These are phyloP conservation scores for Dicorynia guianensis DNA, from an alignment of 306 rosid species.

Conservation along the genomic window DNA sequence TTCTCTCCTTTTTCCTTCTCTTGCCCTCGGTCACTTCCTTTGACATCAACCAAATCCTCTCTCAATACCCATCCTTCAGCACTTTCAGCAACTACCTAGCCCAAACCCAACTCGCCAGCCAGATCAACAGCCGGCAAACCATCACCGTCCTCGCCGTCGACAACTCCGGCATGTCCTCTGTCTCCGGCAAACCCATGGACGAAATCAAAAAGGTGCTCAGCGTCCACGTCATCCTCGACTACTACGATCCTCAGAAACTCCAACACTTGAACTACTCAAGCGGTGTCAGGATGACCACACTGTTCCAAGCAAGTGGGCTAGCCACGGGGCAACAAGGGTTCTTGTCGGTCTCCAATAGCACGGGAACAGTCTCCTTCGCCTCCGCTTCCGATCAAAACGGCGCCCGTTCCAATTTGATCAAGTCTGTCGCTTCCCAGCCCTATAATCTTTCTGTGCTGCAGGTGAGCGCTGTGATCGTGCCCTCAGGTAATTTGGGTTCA, in stretches of 20 bases:
- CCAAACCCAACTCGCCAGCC: constrained; percentile 40
- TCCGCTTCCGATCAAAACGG: constrained; percentile 25
- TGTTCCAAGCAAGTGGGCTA: constrained; percentile 38
- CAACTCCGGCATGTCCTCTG: constrained; percentile 39
- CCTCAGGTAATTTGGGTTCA: background rate
- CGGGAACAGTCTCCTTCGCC: constrained; percentile 31
- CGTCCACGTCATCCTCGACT: constrained; percentile 49
- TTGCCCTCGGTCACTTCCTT: constrained; percentile 29
- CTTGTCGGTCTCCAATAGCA: constrained; percentile 30
- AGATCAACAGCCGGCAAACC: constrained; percentile 29
- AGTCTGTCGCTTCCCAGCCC: constrained; percentile 37
- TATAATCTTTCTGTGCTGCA: constrained; percentile 51
- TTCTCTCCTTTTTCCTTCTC: background rate
- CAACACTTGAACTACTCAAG: constrained; percentile 5
- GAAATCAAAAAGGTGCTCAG: constrained; percentile 41
- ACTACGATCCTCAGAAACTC: constrained; percentile 36
- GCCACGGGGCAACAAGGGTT: constrained; percentile 39
- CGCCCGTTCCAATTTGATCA: constrained; percentile 21
- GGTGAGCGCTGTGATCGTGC: constrained; percentile 42
- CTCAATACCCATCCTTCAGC: constrained; percentile 39
- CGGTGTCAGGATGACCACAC: constrained; percentile 32
- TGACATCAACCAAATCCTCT: constrained; percentile 41
- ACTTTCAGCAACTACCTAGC: constrained; percentile 49
- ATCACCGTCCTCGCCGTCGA: constrained; percentile 51
- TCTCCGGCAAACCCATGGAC: constrained; percentile 51